Conservation (phyloP, 2,329 filamentous ascomycete genomes). For the Clathrospora elynae region DNA sequence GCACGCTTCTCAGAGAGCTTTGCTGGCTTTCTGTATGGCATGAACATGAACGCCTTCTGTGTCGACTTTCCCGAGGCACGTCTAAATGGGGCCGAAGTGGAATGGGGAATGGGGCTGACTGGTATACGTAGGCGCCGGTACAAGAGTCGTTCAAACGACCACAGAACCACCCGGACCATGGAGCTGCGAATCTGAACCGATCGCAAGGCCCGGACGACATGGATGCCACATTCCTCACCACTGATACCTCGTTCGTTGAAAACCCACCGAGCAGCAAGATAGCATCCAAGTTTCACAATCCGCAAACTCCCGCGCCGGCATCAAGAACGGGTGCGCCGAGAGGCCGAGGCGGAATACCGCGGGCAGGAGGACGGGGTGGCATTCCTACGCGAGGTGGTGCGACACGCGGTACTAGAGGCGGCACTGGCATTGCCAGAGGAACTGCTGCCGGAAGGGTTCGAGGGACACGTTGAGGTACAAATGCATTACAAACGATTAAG, state of each 20-base stretch:
- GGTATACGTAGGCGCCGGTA: slow-evolving; percentile 69
- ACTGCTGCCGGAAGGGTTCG: slow-evolving; percentile 41
- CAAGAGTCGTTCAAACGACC: slow-evolving; percentile 73
- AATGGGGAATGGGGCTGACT: not conserved
- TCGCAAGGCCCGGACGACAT: slow-evolving; percentile 52
- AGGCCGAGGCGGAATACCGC: slow-evolving; percentile 45
- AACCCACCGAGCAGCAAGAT: slow-evolving; percentile 69
- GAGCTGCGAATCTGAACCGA: slow-evolving; percentile 25
- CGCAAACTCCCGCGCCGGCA: slow-evolving; percentile 40
- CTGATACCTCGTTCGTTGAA: slow-evolving; percentile 88
- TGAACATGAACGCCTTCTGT: slow-evolving; percentile 99
- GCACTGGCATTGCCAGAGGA: slow-evolving; percentile 47
- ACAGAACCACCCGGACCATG: slow-evolving; percentile 35
- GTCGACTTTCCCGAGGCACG: slow-evolving; percentile 93
- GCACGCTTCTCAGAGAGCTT: slow-evolving; percentile 95
- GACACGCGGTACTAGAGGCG: slow-evolving; percentile 40
- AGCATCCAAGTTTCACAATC: slow-evolving; percentile 49
- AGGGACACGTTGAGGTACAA: slow-evolving; percentile 27
- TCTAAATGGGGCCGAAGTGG: not conserved
- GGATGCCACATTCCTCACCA: slow-evolving; percentile 92
- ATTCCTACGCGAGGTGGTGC: slow-evolving; percentile 44
- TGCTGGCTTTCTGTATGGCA: slow-evolving; percentile 88
- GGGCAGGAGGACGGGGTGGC: slow-evolving; percentile 39
- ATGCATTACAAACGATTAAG: slow-evolving; percentile 11
- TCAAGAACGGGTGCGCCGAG: slow-evolving; percentile 26